Conservation (phyloP, 257 asterid species). For the Euphrasia confusa region DNA sequence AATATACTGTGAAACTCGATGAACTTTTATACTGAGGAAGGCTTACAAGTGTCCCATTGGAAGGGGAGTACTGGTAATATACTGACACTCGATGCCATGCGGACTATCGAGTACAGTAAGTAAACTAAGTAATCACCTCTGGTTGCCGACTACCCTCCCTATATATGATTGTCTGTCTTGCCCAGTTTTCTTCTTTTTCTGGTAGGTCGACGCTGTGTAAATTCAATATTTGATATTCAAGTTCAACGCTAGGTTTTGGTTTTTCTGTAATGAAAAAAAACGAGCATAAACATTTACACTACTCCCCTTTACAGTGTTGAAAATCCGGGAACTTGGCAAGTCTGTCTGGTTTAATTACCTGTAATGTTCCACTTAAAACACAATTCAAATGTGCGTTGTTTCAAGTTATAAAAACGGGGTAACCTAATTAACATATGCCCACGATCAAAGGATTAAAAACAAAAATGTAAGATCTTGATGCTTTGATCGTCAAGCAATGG, state of each 20-base stretch:
- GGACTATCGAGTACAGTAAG: conserved; percentile 6
- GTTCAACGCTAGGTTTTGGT: too few species aligned
- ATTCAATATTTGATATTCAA: not conserved
- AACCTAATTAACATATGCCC: conserved; percentile 9
- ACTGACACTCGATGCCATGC: conserved; percentile 5
- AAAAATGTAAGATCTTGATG: not conserved
- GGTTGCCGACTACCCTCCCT: conserved; percentile 10
- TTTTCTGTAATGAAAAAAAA: too few species aligned
- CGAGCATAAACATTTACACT: too few species aligned
- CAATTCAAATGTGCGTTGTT: too few species aligned
- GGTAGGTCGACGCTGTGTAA: conserved; percentile 19
- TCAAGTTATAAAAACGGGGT: not conserved
- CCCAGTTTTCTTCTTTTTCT: not conserved
- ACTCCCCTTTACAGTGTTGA: too few species aligned
- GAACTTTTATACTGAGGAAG: conserved; percentile 7
- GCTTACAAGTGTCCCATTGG: conserved; percentile 3
- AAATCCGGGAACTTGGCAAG: too few species aligned
- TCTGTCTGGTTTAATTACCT: too few species aligned
- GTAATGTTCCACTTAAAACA: too few species aligned
- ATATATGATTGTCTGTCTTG: conserved; percentile 3
- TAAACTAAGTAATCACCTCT: conserved; percentile 1
- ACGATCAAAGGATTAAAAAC: conserved; percentile 13
- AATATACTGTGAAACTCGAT: conserved; percentile 17
- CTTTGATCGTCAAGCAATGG: too few species aligned
- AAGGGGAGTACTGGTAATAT: conserved; percentile 13